Conservation (phyloP, 768 basidiomycete genomes). For the Mycena albidolilacea region DNA sequence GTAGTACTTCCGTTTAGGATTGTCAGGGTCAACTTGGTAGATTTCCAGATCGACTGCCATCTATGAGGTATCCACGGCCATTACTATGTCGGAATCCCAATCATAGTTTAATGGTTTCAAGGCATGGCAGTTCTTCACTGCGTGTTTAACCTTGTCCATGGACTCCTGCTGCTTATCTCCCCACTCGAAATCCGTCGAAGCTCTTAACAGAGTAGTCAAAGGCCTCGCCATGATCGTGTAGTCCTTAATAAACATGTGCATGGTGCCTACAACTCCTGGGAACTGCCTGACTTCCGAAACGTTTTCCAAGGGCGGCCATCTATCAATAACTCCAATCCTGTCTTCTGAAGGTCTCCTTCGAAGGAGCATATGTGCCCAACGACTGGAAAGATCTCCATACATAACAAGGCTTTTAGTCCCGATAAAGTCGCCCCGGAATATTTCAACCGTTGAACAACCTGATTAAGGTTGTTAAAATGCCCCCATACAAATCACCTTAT, state of each 20-base stretch:
- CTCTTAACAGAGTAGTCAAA: constrained; percentile 14
- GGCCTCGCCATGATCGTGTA: constrained; percentile 43
- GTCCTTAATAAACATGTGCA: constrained; percentile 50
- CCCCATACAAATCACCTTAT: not conserved
- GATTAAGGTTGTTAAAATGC: constrained; percentile 1
- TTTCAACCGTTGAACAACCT: not conserved
- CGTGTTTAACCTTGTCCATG: constrained; percentile 45
- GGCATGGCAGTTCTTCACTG: constrained; percentile 42
- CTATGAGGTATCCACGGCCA: constrained; percentile 46
- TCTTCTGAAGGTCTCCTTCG: constrained; percentile 49
- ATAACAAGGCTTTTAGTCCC: constrained; percentile 29
- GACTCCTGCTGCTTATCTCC: constrained; percentile 31
- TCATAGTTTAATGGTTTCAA: constrained; percentile 48
- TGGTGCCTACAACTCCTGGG: constrained; percentile 47
- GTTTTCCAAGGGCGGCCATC: constrained; percentile 37
- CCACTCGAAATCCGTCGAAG: constrained; percentile 18
- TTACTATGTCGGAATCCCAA: too few species aligned
- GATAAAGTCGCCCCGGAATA: not conserved
- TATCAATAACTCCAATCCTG: constrained; percentile 44
- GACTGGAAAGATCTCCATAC: constrained; percentile 25
- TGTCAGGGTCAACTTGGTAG: constrained; percentile 47
- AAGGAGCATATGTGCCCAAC: constrained; percentile 54
- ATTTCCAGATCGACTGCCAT: constrained; percentile 55
- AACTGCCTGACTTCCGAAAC: constrained; percentile 46
- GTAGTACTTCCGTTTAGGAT: constrained; percentile 43